A percentile compares a stretch with the other conserved stretches of the same genome.
Evolutionary conservation across 208 protist species (phyloP).

Genomic region (Trypanosoma congolense): DNA sequence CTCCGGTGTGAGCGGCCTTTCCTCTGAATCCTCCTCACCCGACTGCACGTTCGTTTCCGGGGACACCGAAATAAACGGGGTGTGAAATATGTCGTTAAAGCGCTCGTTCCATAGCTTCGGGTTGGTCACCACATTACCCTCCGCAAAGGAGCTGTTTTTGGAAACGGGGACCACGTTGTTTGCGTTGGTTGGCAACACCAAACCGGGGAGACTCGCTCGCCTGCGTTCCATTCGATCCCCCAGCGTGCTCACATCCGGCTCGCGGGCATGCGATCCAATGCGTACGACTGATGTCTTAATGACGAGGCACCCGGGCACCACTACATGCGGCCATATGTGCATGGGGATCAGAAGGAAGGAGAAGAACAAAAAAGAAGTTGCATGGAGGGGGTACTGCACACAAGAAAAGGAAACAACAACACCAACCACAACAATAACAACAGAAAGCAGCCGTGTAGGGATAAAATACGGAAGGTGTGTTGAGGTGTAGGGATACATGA

Average conservation of each 20-base stretch:
- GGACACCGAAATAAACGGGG: not conserved
- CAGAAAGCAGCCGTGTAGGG: no score
- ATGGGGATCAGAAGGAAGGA: no score
- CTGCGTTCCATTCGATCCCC: conserved; percentile 11
- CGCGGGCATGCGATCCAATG: not conserved
- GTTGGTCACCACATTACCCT: conserved; percentile 10
- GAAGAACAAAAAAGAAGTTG: no score
- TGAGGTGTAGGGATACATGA: no score
- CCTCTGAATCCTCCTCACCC: not conserved
- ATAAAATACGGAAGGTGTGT: no score
- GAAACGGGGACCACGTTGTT: conserved; percentile 14
- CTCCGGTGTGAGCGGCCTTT: conserved; percentile 19
- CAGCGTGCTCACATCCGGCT: conserved; percentile 1
- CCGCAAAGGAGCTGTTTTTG: conserved; percentile 23
- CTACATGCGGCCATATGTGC: no score
- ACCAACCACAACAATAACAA: no score
- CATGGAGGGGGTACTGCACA: no score
- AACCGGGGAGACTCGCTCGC: conserved; percentile 7
- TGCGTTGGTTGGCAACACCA: conserved; percentile 9
- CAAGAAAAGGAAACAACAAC: no score
- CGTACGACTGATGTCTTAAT: not conserved
- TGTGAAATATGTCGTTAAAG: conserved; percentile 12
- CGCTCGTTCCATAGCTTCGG: conserved; percentile 11
- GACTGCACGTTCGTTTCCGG: not conserved
- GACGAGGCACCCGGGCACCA: no score